Conservation (phyloP, 2,329 filamentous ascomycete species). For the Verticillium longisporum region DNA sequence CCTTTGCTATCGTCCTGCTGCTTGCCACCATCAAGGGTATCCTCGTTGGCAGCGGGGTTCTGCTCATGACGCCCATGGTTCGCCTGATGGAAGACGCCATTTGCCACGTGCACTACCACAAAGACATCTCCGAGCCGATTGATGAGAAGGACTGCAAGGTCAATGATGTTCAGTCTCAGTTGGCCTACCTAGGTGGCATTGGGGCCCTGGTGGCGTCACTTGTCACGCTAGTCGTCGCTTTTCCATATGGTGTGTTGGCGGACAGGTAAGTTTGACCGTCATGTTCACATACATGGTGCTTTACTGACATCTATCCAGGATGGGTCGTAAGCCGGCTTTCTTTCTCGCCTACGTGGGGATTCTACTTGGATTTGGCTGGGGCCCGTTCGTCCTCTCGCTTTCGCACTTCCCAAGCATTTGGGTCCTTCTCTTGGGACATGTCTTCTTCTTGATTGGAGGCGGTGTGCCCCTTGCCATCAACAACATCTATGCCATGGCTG, state of each 20-base stretch:
- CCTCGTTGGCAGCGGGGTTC: conserved; percentile 23
- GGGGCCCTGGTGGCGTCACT: conserved; percentile 23
- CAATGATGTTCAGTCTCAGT: conserved; percentile 29
- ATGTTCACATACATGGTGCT: neutral
- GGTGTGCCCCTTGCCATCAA: conserved; percentile 31
- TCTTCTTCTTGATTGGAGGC: conserved; percentile 31
- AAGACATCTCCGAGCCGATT: conserved; percentile 23
- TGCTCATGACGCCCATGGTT: conserved; percentile 28
- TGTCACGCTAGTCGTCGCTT: conserved; percentile 30
- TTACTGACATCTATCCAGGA: conserved; percentile 8
- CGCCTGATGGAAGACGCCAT: conserved; percentile 33
- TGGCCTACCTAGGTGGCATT: conserved; percentile 33
- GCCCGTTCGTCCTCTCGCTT: conserved; percentile 22
- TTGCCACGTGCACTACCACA: conserved; percentile 28
- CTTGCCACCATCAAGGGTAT: conserved; percentile 27
- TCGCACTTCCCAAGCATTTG: conserved; percentile 26
- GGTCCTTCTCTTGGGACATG: conserved; percentile 31
- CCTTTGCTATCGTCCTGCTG: conserved; percentile 24
- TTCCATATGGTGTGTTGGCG: conserved; percentile 36
- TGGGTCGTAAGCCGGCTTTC: conserved; percentile 34
- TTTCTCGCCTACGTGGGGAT: conserved; percentile 29
- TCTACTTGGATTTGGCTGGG: conserved; percentile 23
- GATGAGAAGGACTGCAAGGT: conserved; percentile 36
- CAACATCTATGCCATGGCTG: conserved; percentile 32
- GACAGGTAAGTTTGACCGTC: conserved; percentile 20